Evolutionary conservation across 2,329 filamentous ascomycete species (phyloP), one percentile per base, ranked within the genome.

Genomic region (Stemphylium lycopersici): DNA sequence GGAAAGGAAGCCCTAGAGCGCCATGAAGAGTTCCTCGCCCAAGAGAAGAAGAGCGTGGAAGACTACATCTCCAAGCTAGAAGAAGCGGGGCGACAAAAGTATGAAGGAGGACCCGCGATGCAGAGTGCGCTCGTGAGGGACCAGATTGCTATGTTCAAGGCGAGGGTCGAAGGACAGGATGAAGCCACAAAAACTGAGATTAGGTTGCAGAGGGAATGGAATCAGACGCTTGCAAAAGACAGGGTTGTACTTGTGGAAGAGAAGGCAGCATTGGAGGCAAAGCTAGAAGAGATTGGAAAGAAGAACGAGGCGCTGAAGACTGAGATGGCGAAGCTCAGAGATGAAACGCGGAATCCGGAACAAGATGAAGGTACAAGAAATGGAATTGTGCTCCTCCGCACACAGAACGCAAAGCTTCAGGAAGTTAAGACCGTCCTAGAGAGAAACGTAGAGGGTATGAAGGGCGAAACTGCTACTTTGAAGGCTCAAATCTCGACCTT

Each of bases 51-150:
- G 43, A 16, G 31, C 29, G 41, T 36, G 13, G 26, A 52, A 33
- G 29, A 41, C 29, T 52, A 52, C 16, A 52, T 52, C 20, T 29
- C 36, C 8, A 18, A 48, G 12, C 29, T 52, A 4, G 42, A 52
- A 52, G 43, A 39, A 38, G 42, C 43, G 18, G 49, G 40, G 6
- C 47, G 39, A 10, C 36, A 41, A 16, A 46, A 48, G n/a, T n/a
- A 24, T 15, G 20, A 31, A 13, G 39, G 37, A 11, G 18, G 3
- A 6, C 20, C 36, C 1, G 8, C 16, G 12, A 26, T 20, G 15
- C 43, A 40, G 10, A 38, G 29, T 1, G 3, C 16, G 29, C 36
- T 52, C 2, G 29, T 40, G 6, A 29, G 29, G 20, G 18, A 36
- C n/a, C 34, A 52, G 20, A 29, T 52, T 2, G 41, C 42, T 7